phyloP scores from a whole-genome alignment of 2,329 filamentous ascomycete genomes.

The Fusarium albosuccineum region DNA sequence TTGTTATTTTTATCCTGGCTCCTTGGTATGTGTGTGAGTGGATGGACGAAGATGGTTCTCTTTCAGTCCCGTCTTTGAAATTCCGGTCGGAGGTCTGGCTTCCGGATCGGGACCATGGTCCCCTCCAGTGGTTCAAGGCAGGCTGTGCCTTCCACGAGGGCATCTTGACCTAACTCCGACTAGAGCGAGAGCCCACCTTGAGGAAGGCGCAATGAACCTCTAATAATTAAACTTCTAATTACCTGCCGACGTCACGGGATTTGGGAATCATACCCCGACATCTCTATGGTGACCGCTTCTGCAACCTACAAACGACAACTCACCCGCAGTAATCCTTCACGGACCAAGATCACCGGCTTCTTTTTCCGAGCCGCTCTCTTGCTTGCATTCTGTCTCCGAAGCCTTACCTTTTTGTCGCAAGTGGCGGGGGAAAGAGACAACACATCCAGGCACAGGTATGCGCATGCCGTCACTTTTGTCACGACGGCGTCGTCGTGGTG shows the following conservation, averaged over 20 bases:
- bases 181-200: neutral
- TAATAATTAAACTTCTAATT: neutral
- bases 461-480: slow-evolving; percentile 16
- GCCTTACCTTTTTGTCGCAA: neutral
- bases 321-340: slow-evolving; percentile 1
- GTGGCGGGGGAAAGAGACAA: slow-evolving; percentile 34
- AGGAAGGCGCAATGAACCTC: slow-evolving; percentile 2
- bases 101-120: too few species aligned
- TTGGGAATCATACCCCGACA: neutral
- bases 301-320: slow-evolving; percentile 4
- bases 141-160: too few species aligned
- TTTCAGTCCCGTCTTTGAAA: too few species aligned
- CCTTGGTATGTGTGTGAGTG: neutral
- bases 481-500: slow-evolving; percentile 22
- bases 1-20: slow-evolving; percentile 4
- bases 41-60: neutral
- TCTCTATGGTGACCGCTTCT: neutral
- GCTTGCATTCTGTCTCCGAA: neutral
- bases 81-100: too few species aligned
- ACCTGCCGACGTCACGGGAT: slow-evolving; percentile 6
- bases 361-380: neutral
- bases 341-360: neutral
- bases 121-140: too few species aligned
- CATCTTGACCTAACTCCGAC: neutral
- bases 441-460: slow-evolving; percentile 17